Evolutionary conservation across 495 filamentous ascomycete genomes (phyloP), one percentile per base, ranked within the genome.

Genomic region (Elasticomyces elasticus): DNA sequence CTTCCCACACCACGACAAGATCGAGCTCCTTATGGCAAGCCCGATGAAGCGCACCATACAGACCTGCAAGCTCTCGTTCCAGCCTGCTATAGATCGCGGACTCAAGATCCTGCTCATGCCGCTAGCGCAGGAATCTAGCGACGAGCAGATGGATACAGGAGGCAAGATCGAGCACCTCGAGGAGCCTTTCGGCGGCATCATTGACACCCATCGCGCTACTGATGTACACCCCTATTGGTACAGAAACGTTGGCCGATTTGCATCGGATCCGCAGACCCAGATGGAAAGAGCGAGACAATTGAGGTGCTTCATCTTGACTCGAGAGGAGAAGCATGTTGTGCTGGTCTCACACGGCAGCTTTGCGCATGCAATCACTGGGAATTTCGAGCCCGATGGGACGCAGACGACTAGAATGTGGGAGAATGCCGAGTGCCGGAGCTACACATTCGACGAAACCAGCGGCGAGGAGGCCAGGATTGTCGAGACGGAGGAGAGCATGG

Each of bases 41-140:
- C 49, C 49, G 17, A 52, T 52, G 49, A 40, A 42, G 17, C 49
- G 49, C n/a, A 41, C 49, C n/a, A 52, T 52, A 19, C 49, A 52
- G 27, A 52, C 49, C 4, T 40, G 30, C 49, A 4, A 40, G 17
- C 20, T 52, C 35, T n/a, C 30, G 20, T 52, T 52, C 31, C 5
- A 52, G 25, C 49, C 49, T 11, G 30, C 20, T 2, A 17, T 52
- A 12, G 28, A 40, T 28, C 30, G 12, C 35, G 49, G 49, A 1
- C 49, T 17, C 31, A 40, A 41, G 10, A 52, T 52, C 35, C 49
- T 52, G n/a, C 30, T 42, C 20, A 42, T 40, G 20, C 49, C 49
- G 6, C 49, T 40, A 11, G 49, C 49, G n/a, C 49, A 52, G 42
- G 49, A 52, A 41, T n/a, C 28, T 28, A 22, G n/a, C 49, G 19